Percentiles rank a stretch among this genome's conserved stretches.
Evolutionary conservation across 139 green algal genomes (phyloP).

Genomic region (Picochlorum sp.): DNA sequence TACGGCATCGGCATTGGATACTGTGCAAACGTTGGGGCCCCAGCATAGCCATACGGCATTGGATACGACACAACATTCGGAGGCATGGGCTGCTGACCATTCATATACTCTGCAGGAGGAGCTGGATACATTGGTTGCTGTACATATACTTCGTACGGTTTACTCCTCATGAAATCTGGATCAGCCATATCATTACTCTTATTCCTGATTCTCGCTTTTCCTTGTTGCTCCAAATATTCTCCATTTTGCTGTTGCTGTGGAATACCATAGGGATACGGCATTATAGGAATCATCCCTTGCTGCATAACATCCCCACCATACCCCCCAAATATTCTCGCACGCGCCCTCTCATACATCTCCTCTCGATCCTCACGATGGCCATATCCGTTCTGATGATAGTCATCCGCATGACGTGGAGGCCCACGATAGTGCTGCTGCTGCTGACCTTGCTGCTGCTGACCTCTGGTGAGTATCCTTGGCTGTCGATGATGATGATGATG

Average conservation of each 20-base stretch:
- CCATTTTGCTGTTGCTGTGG: not conserved
- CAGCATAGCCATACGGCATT: no score
- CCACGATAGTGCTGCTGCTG: not conserved
- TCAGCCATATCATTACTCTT: constrained; percentile 32
- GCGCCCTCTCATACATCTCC: constrained; percentile 24
- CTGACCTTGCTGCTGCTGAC: not conserved
- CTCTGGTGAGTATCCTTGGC: constrained; percentile 12
- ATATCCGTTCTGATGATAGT: not conserved
- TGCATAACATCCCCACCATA: not conserved
- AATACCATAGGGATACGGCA: not conserved
- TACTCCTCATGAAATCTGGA: constrained; percentile 34
- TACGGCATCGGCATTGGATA: no score
- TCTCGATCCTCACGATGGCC: constrained; percentile 26
- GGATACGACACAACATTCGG: no score
- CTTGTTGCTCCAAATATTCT: not conserved
- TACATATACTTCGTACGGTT: not conserved
- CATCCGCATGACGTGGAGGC: not conserved
- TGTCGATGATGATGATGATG: not conserved
- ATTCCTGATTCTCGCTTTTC: constrained; percentile 40
- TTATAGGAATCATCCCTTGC: constrained; percentile 1
- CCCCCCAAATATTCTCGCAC: constrained; percentile 37
- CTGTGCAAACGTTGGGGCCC: no score
- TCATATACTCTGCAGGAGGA: no score
- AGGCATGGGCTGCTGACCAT: no score
- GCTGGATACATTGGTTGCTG: no score